Conservation (phyloP, 2,329 filamentous ascomycete genomes). For the Talaromyces sp. region DNA sequence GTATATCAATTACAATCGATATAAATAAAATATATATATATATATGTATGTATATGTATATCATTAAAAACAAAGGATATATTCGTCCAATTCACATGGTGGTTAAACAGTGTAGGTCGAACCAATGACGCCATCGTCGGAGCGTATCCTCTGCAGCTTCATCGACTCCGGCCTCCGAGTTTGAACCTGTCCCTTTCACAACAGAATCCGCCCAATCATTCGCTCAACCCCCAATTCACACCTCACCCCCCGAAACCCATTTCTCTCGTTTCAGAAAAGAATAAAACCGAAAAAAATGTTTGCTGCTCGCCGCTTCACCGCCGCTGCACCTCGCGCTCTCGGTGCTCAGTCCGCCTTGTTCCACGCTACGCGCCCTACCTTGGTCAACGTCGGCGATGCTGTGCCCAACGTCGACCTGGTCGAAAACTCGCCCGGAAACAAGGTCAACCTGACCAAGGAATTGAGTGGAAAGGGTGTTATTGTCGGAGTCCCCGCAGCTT, state of each 20-base stretch:
- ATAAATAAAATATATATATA: neutral
- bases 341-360: conserved; percentile 29
- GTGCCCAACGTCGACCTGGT: conserved; percentile 74
- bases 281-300: conserved; percentile 26
- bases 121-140: neutral
- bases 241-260: neutral
- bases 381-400: conserved; percentile 72
- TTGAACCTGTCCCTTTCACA: neutral
- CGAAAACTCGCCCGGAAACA: conserved; percentile 85
- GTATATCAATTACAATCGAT: neutral
- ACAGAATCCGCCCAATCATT: neutral
- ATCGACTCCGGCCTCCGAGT: neutral
- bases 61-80: too few species aligned
- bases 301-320: conserved; percentile 31
- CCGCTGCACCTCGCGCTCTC: conserved; percentile 25
- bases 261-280: neutral
- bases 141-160: neutral
- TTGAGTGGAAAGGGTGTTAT: conserved; percentile 73
- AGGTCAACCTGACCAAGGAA: conserved; percentile 79
- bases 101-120: neutral
- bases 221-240: neutral
- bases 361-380: conserved; percentile 36
- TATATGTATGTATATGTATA: neutral
- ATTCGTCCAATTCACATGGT: too few species aligned
- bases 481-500: conserved; percentile 79